phyloP scores from a whole-genome alignment of 352 stramenopile species.

The Phytophthora boehmeriae region DNA sequence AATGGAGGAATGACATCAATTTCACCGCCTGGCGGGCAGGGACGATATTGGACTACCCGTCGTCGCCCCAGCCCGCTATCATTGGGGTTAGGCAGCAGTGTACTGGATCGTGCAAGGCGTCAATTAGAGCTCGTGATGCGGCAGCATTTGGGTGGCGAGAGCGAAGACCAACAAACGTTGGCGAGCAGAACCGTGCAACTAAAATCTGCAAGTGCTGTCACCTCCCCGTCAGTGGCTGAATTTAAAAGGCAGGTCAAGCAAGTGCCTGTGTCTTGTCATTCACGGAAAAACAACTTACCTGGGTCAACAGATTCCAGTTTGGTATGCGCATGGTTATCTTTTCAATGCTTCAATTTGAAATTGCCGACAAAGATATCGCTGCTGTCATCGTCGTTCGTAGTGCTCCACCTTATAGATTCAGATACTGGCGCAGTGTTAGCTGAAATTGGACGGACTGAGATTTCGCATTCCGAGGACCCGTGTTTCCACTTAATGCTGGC shows the following conservation, averaged over 20 bases:
- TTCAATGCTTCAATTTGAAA: conserved; percentile 83
- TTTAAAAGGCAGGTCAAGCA: conserved; percentile 22
- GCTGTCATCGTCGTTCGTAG: conserved; percentile 63
- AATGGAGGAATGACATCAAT: conserved; percentile 2
- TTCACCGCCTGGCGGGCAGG: conserved; percentile 17
- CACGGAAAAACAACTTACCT: conserved; percentile 15
- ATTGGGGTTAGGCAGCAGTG: conserved; percentile 54
- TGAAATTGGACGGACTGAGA: conserved; percentile 79
- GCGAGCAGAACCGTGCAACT: background rate
- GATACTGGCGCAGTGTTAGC: conserved; percentile 43
- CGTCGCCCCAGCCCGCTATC: conserved; percentile 68
- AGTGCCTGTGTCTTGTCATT: conserved; percentile 10
- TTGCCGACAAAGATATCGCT: conserved; percentile 58
- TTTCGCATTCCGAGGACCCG: conserved; percentile 73
- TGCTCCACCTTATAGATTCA: conserved; percentile 62
- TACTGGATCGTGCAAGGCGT: conserved; percentile 52
- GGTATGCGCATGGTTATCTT: conserved; percentile 75
- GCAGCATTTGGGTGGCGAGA: conserved; percentile 37
- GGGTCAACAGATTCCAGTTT: conserved; percentile 10
- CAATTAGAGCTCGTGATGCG: conserved; percentile 45
- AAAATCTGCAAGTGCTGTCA: conserved; percentile 10
- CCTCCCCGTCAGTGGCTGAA: conserved; percentile 11
- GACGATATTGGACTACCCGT: conserved; percentile 28
- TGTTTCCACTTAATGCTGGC: conserved; percentile 81
- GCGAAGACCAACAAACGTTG: conserved; percentile 15